These are phyloP conservation scores for Colletotrichum phormii DNA, from an alignment of 2,329 filamentous ascomycete genomes.

Conservation along the genomic window DNA sequence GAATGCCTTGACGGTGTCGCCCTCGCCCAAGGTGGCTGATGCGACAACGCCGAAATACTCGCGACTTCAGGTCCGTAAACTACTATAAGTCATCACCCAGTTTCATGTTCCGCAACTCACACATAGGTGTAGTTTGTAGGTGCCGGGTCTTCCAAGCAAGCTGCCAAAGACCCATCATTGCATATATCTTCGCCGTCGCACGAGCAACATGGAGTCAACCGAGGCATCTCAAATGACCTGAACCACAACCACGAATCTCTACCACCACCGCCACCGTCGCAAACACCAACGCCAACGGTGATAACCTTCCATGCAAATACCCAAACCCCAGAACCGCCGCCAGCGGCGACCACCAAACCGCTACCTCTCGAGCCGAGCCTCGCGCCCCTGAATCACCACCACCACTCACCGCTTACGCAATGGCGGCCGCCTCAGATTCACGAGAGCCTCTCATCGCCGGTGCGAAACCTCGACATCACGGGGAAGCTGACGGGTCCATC, in stretches of 20 bases:
- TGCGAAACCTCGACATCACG: slow-evolving; percentile 1
- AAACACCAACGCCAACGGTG: not conserved
- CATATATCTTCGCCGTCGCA: not conserved
- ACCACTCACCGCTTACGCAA: not conserved
- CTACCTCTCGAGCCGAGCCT: slow-evolving; percentile 17
- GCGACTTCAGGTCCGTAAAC: slow-evolving; percentile 36
- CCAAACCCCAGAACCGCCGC: not conserved
- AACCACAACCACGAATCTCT: not conserved
- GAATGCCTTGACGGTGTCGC: slow-evolving; percentile 55
- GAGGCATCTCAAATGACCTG: not conserved
- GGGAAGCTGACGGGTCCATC: not conserved
- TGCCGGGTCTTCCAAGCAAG: not conserved
- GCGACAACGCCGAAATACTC: slow-evolving; percentile 28
- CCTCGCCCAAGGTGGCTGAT: slow-evolving; percentile 11
- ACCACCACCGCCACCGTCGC: not conserved
- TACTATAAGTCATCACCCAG: not conserved
- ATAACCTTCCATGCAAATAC: slow-evolving; percentile 9
- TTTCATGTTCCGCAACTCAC: not conserved
- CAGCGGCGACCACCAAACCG: not conserved
- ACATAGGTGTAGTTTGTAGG: slow-evolving; percentile 27
- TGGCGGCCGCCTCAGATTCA: slow-evolving; percentile 15
- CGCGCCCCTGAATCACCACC: not conserved
- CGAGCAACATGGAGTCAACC: not conserved
- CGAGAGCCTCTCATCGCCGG: slow-evolving; percentile 13
- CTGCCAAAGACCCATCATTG: not conserved